Evolutionary conservation across 495 filamentous ascomycete genomes (phyloP), one percentile per base, ranked within the genome.

Genomic region (Rusavskia elegans): DNA sequence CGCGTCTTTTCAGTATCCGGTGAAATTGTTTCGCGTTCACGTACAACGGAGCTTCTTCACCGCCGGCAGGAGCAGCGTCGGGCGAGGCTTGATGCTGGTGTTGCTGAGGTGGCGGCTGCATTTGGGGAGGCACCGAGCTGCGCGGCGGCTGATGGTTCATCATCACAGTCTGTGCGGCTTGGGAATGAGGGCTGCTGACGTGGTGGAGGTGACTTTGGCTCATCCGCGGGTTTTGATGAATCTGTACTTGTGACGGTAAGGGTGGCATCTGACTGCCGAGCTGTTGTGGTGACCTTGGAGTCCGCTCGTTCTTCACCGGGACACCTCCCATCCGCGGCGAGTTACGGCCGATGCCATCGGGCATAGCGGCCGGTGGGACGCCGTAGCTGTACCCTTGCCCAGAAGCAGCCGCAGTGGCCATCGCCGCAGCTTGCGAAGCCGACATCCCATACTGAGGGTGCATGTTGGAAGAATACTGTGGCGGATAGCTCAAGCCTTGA

Each of bases 1-100:
- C 86, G 35, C 92, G 76, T 40, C 92, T 76, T 69, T 98, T 98
- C 48, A 98, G 67, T 52, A 98, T 98, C 10, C 92, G 84, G 64
- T 98, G 92, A 59, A 98, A 98, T 63, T 98, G 92, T 66, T 98
- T 98, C 2, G 92, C 92, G 61, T 98, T 98, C 61, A 98, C 92
- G 57, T 97, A 98, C 8, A 98, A 72, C 0, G 92, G 92, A 6
- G 92, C 89, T 64, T 98, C 92, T 66, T 97, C 92, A 14, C 84
- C 84, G 29, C 68, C 69, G 2, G 83, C 80, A 3, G 83, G 73
- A 1, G 83, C 78, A 63, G 92, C 77, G 58, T 95, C 92, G 1
- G 88, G 87, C 1, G 88, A 93, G 49, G 84, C 78, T 45, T 85
- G 87, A 52, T 80, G 84, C 54, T 78, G 79, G 54, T 77, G 80